These are phyloP conservation scores for Epichloe sibirici DNA, from an alignment of 2,329 filamentous ascomycete genomes.

Conservation along the genomic window DNA sequence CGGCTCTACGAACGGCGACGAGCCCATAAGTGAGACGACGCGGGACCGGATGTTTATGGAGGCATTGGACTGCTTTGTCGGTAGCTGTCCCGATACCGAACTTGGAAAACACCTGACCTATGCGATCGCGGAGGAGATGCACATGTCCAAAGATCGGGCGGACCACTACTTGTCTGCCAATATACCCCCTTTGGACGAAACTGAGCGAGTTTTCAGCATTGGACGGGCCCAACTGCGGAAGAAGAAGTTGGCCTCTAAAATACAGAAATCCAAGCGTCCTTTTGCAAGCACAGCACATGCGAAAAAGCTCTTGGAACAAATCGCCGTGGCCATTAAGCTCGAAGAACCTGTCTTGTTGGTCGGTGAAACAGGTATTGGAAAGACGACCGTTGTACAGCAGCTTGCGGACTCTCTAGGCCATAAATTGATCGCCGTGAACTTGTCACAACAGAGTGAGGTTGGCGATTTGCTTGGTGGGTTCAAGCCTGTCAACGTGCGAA, in stretches of 20 bases:
- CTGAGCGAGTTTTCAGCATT: slow-evolving; percentile 43
- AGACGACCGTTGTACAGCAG: slow-evolving; percentile 92
- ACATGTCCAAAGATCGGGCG: slow-evolving; percentile 69
- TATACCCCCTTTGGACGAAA: slow-evolving; percentile 56
- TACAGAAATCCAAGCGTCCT: slow-evolving; percentile 44
- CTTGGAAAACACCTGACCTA: slow-evolving; percentile 48
- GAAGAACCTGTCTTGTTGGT: slow-evolving; percentile 87
- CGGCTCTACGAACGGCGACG: slow-evolving; percentile 52
- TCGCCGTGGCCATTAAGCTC: slow-evolving; percentile 69
- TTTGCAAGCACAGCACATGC: slow-evolving; percentile 88
- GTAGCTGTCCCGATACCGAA: slow-evolving; percentile 57
- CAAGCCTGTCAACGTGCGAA: slow-evolving; percentile 87
- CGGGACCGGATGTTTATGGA: slow-evolving; percentile 86
- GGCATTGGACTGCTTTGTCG: slow-evolving; percentile 83
- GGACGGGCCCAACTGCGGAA: slow-evolving; percentile 55
- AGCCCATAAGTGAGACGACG: slow-evolving; percentile 59
- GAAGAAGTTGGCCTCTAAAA: slow-evolving; percentile 35
- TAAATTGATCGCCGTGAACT: slow-evolving; percentile 82
- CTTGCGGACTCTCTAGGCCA: slow-evolving; percentile 73
- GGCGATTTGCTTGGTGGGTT: slow-evolving; percentile 93
- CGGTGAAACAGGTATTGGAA: slow-evolving; percentile 97
- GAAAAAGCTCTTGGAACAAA: slow-evolving; percentile 73
- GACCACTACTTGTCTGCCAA: slow-evolving; percentile 66
- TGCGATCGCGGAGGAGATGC: slow-evolving; percentile 74
- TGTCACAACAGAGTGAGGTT: slow-evolving; percentile 96